Evolutionary conservation across 805 yeast species (phyloP), one percentile per base, ranked within the genome.

Genomic region (Candida vartiovaarae): DNA sequence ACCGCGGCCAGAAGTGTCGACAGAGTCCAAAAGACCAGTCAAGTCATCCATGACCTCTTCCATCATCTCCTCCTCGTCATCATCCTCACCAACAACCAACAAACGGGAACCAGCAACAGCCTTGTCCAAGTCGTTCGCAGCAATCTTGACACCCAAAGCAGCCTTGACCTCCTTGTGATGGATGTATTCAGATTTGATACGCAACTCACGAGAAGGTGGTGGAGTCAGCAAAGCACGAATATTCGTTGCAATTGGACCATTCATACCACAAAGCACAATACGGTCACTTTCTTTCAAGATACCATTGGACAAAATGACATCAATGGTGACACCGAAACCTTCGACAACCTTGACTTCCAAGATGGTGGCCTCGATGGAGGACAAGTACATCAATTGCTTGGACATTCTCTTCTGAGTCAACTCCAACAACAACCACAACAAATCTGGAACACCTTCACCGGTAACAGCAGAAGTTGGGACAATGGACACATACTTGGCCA

Each of bases 371-470:
- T 90, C 98, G 47, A 93, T 82, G 63, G 84, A 80, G 32, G 97
- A 82, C 53, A 93, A 72, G 73, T 93, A 93, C 91, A 87, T 91
- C 70, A 93, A 82, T 74, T 91, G 97, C 67, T 90, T 90, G 52
- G 96, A 86, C 99, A 93, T 93, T 73, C 99, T 84, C 81, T 87
- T 85, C 71, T 93, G 98, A 11, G 99, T 93, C 59, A 93, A 78
- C 68, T 93, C 98, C 57, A 93, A 76, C 61, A 93, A 73, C 66
- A 93, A 76, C 91, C 96, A 89, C 61, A 93, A 78, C 71, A 93
- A 76, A 79, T 93, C 99, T 40, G 99, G 99, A 57, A 93, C 95
- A 85, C 99, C 99, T 71, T 93, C 99, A 66, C 99, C 99, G 10
- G 97, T 90, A 37, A 90, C 95, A 44, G 99, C 99, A 50, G 98